Conservation (phyloP, 305 asterid species). For the Andrographis paniculata region DNA sequence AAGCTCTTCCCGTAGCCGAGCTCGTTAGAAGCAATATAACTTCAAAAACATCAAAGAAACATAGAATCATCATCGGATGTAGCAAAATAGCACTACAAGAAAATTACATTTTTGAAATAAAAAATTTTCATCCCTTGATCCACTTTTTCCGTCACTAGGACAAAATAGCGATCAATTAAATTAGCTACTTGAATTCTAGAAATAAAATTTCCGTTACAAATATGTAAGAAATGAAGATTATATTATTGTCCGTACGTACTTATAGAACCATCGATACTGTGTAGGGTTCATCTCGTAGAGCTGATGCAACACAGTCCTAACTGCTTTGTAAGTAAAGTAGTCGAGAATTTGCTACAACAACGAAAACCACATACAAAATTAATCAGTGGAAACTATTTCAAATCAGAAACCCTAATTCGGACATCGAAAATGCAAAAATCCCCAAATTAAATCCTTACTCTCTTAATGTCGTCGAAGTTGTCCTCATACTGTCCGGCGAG, state of each 20-base stretch:
- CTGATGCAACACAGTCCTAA: constrained; percentile 51
- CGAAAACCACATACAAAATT: no score
- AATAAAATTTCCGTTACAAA: not conserved
- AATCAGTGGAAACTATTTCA: no score
- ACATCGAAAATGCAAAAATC: no score
- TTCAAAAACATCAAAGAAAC: constrained; percentile 17
- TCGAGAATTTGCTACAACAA: no score
- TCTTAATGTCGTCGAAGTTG: no score
- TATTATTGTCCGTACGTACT: constrained; percentile 41
- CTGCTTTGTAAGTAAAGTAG: no score
- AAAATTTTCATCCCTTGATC: not conserved
- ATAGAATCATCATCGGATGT: not conserved
- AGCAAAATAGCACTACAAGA: not conserved
- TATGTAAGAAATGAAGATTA: not conserved
- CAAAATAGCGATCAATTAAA: no score
- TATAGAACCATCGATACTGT: constrained; percentile 70
- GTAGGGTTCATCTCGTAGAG: constrained; percentile 93
- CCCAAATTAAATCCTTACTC: no score
- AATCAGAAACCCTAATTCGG: no score
- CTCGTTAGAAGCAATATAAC: constrained; percentile 53
- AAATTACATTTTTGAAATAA: not conserved
- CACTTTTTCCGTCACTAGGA: no score
- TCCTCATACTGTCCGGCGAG: no score
- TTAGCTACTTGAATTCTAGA: not conserved
- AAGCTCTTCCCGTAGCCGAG: constrained; percentile 62